Base-by-base conservation (phyloP, 129 eudicot genomes). In the Lonicera japonica region DNA sequence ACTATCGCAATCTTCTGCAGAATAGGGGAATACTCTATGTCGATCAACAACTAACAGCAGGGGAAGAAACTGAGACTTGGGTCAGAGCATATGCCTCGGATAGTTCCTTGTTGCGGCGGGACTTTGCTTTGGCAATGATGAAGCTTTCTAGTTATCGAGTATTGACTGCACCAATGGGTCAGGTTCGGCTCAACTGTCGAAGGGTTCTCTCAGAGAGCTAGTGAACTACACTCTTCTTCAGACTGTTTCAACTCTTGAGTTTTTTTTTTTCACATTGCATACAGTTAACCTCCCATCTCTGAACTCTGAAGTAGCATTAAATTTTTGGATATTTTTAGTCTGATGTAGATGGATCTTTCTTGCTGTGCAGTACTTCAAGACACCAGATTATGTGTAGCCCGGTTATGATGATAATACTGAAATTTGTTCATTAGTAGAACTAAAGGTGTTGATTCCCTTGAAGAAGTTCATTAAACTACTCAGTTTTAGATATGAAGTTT, bases 21-120 rank as follows among this genome's bases (percentile, higher is more conserved):
- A 78, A 80, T 20, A 79, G 67, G 64, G 95, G 95, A 43, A 52
- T 87, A 17, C 82, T 89, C 60, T 85, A 74, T 60, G 90, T 80
- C 39, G 97, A 89, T 71, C 95, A 89, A 73, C 97, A 89, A 82
- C 64, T 89, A 64, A 85, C 87, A 36, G 74, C 83, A 52, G 83
- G 88, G 12, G 86, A 85, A 46, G 80, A 77, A 61, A 85, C 95
- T 19, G 57, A 67, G 56, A 68, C 58, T 21, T 85, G 90, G 87
- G 95, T 89, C 22, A 68, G 74, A 64, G 88, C 80, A 16, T 89
- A 89, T 47, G 88, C 91, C 20, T 78, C 95, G 0, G 87, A 85
- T 66, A 68, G 61, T 52, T 64, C 77, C 16, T 68, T 85, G 68
- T 89, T 89, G 68, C 79, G 56, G 51, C 72, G 71, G 63, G 88